Conservation (phyloP, 2,329 filamentous ascomycete genomes). For the Colletotrichum abscissum region DNA sequence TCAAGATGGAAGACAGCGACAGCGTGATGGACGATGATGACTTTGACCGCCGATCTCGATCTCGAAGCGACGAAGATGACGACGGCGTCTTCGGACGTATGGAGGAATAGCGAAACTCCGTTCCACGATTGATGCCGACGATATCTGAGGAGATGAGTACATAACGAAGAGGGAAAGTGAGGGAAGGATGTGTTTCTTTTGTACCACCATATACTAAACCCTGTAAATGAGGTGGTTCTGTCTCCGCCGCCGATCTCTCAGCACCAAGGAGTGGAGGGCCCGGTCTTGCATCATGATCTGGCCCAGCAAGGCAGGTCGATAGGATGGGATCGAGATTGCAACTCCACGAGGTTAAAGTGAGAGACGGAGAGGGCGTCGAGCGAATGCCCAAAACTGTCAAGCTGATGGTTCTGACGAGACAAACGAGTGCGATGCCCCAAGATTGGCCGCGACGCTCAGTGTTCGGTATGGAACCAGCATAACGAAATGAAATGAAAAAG, state of each 20-base stretch:
- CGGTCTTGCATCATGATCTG: constrained; percentile 40
- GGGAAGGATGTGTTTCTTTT: constrained; percentile 57
- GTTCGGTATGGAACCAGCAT: constrained; percentile 26
- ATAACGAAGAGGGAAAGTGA: constrained; percentile 39
- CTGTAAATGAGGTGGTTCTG: constrained; percentile 65
- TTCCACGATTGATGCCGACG: constrained; percentile 30
- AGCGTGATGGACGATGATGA: constrained; percentile 75
- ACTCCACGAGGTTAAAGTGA: constrained; percentile 80
- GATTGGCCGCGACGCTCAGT: constrained; percentile 30
- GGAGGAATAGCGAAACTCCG: constrained; percentile 75
- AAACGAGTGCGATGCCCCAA: constrained; percentile 30
- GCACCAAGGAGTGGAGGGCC: constrained; percentile 75
- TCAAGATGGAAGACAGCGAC: constrained; percentile 76
- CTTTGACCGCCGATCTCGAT: constrained; percentile 69
- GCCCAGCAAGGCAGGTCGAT: constrained; percentile 28
- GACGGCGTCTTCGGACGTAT: constrained; percentile 96
- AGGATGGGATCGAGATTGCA: constrained; percentile 49
- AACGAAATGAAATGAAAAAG: constrained; percentile 26
- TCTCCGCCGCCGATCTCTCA: constrained; percentile 72
- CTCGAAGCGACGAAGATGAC: constrained; percentile 87
- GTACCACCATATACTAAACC: constrained; percentile 56
- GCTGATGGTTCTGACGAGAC: constrained; percentile 39
- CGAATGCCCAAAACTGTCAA: constrained; percentile 56
- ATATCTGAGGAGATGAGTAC: constrained; percentile 36
- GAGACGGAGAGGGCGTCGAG: constrained; percentile 73